Base-by-base conservation (phyloP, 2,329 filamentous ascomycete species). In the Paecilomyces dactylethromorphus region DNA sequence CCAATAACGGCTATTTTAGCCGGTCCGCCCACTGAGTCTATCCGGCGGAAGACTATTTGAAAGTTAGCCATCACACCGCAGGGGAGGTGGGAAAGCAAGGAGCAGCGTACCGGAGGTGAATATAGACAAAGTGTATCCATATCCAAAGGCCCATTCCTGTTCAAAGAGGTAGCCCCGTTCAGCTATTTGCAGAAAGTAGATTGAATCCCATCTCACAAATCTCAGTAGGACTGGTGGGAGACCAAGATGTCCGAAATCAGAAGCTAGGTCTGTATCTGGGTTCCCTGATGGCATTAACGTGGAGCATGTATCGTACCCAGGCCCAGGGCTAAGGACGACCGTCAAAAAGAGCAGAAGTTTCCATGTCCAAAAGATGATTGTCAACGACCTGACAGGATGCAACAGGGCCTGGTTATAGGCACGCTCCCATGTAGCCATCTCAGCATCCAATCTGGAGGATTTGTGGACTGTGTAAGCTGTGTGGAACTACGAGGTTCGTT, bases 111-210 rank as follows among this genome's bases (percentile, higher is more conserved):
- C 68, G n/a, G 67, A 65, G 18, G 67, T 62, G 18, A 81, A 56
- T 18, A 70, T 58, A 11, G 72, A 68, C 11, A 84, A 68, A 11
- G 82, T 78, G 60, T 82, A 82, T 10, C 78, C 77, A 74, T 81
- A 83, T 55, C 84, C 83, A 72, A 86, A 88, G 1, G 85, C 85
- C 85, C 85, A 87, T 70, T 87, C 84, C 69, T 88, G 85, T 69
- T 88, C 85, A 68, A 80, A 82, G 1, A 84, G 63, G 63, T 85
- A 81, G 5, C 83, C 84, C 29, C 80, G 72, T 58, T 80, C 70
- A 2, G 83, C 81, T 57, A 79, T 75, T 56, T 80, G 78, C 5
- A 81, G 71, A 66, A 83, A 87, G 65, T 87, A 87, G 58, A 88
- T 75, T 3, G 81, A 81, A 69, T 88, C 85, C 85, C 85, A 88